Percentiles rank a stretch among this genome's conserved stretches.
Evolutionary conservation across 441 rosid species (phyloP).

Genomic region (Populus trichocarpa): DNA sequence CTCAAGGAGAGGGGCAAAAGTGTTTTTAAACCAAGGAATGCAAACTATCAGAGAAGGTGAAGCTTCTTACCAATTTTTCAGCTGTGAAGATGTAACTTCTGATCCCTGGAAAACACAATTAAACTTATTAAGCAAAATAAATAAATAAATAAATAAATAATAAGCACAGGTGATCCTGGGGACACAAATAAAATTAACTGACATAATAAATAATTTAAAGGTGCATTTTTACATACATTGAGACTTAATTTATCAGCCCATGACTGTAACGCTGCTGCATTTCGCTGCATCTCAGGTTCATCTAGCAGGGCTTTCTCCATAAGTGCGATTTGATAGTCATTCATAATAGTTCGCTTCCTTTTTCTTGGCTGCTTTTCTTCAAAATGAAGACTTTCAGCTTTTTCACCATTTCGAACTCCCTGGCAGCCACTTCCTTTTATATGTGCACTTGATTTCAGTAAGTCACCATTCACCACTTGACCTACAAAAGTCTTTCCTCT

Average conservation of each 20-base stretch:
- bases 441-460: slow-evolving; percentile 37
- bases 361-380: slow-evolving; percentile 81
- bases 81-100: slow-evolving; percentile 88
- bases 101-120: slow-evolving; percentile 66
- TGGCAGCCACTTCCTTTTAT: slow-evolving; percentile 43
- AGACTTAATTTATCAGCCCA: slow-evolving; percentile 82
- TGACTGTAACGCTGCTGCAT: slow-evolving; percentile 53
- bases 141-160: no score
- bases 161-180: not conserved
- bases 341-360: slow-evolving; percentile 95
- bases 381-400: slow-evolving; percentile 40
- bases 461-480: slow-evolving; percentile 45
- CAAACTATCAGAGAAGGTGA: slow-evolving; percentile 10
- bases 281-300: slow-evolving; percentile 97
- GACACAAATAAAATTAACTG: not conserved
- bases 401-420: slow-evolving; percentile 59
- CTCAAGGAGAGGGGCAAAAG: not conserved
- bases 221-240: slow-evolving; percentile 43
- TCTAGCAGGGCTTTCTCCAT: slow-evolving; percentile 83
- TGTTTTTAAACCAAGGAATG: not conserved
- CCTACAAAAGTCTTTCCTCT: slow-evolving; percentile 60
- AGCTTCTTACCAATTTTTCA: slow-evolving; percentile 82
- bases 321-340: slow-evolving; percentile 69
- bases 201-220: not conserved
- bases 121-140: slow-evolving; percentile 14